phyloP scores from a whole-genome alignment of 139 green algal genomes.

The Tetradesmus obliquus region DNA sequence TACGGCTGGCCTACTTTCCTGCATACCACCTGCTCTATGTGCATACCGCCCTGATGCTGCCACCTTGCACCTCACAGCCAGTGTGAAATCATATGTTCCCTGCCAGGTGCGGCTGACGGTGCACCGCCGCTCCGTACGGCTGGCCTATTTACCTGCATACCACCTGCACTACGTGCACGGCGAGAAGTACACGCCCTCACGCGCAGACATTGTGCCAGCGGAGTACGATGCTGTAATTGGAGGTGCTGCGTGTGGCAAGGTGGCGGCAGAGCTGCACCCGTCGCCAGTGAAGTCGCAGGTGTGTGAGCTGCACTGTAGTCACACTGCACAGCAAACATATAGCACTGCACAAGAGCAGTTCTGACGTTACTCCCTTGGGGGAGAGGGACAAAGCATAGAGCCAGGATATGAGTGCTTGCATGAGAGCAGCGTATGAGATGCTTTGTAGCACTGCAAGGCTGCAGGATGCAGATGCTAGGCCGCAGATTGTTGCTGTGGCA shows the following conservation, averaged over 20 bases:
- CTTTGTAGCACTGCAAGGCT: too few relatives aligned
- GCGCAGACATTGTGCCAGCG: conserved; percentile 58
- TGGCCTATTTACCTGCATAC: conserved; percentile 64
- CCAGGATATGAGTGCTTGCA: too few relatives aligned
- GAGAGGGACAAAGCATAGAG: too few relatives aligned
- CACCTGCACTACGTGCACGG: conserved; percentile 58
- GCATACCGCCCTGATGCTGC: conserved; percentile 19
- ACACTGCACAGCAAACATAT: too few relatives aligned
- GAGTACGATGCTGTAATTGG: conserved; percentile 55
- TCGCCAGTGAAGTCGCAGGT: conserved; percentile 60
- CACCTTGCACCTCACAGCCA: not conserved
- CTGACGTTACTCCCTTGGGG: too few relatives aligned
- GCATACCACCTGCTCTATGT: conserved; percentile 58
- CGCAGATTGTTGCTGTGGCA: not conserved
- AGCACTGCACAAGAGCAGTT: too few relatives aligned
- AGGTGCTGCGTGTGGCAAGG: not conserved
- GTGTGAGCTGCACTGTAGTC: not conserved
- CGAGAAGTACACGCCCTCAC: conserved; percentile 60
- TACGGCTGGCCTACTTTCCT: conserved; percentile 53
- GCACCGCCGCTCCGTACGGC: conserved; percentile 28
- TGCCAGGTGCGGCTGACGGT: conserved; percentile 35
- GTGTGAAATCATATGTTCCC: too few relatives aligned
- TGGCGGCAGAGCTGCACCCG: conserved; percentile 54
- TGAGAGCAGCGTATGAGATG: too few relatives aligned
- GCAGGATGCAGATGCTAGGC: too few relatives aligned